Evolutionary conservation across 2,329 filamentous ascomycete genomes (phyloP).

Genomic region (Graphilbum fragrans): DNA sequence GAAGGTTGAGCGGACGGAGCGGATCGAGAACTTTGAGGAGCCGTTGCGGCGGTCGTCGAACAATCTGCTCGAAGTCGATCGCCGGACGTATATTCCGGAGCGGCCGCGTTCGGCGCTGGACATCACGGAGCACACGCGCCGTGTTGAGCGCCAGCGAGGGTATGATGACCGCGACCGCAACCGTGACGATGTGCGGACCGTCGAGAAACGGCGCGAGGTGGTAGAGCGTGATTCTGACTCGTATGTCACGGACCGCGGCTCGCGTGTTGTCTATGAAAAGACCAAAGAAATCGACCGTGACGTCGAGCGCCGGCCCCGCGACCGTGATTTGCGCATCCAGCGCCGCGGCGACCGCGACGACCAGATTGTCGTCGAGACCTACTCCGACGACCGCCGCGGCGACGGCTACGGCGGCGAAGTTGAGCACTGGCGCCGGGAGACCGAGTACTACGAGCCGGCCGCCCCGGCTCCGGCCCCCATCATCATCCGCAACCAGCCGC

Average conservation of each 20-base stretch:
- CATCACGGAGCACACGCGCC: constrained; percentile 15
- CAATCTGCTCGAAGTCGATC: constrained; percentile 29
- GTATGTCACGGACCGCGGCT: constrained; percentile 21
- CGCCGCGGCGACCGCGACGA: constrained; percentile 33
- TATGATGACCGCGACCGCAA: constrained; percentile 10
- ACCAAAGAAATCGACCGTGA: constrained; percentile 25
- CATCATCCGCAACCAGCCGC: constrained; percentile 41
- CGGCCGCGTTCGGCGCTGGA: constrained; percentile 40
- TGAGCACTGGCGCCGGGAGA: constrained; percentile 49
- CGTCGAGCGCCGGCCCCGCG: constrained; percentile 11
- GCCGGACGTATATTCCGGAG: constrained; percentile 31
- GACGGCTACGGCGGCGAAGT: constrained; percentile 34
- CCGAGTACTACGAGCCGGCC: constrained; percentile 46
- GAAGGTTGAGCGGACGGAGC: constrained; percentile 10
- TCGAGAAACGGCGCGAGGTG: constrained; percentile 20
- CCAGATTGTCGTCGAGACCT: constrained; percentile 38
- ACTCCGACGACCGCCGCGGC: constrained; percentile 35
- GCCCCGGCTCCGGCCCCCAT: constrained; percentile 33
- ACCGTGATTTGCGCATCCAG: constrained; percentile 27
- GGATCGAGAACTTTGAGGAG: constrained; percentile 13
- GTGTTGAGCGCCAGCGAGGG: constrained; percentile 12
- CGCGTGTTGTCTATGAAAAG: constrained; percentile 29
- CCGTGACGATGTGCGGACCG: constrained; percentile 10
- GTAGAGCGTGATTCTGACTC: constrained; percentile 22
- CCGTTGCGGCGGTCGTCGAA: constrained; percentile 15